Percentiles rank a stretch among this genome's conserved stretches.
Evolutionary conservation across 2,329 filamentous ascomycete genomes (phyloP).

Genomic region (Phialophora tarda): DNA sequence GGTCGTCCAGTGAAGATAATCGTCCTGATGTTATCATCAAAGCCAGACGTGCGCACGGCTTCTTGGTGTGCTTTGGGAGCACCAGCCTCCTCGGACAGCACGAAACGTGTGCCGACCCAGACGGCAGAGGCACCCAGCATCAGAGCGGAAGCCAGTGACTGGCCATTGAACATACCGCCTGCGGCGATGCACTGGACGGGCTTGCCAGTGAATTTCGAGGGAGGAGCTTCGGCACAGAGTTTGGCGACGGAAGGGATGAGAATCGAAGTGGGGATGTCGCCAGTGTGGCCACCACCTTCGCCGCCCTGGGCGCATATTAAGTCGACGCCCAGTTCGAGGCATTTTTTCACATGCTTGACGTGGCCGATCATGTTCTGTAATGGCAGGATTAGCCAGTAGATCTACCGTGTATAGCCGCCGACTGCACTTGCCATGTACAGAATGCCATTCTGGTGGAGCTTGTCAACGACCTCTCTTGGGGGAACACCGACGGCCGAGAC

Average conservation of each 20-base stretch:
- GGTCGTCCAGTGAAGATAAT: conserved; percentile 99
- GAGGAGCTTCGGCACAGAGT: conserved; percentile 73
- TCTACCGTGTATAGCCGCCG: neutral
- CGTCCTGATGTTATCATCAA: conserved; percentile 94
- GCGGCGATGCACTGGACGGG: conserved; percentile 92
- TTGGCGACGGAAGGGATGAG: conserved; percentile 92
- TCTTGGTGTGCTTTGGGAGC: conserved; percentile 94
- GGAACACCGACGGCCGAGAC: conserved; percentile 96
- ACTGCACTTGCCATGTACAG: conserved; percentile 50
- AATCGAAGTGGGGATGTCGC: conserved; percentile 87
- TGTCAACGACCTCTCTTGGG: conserved; percentile 85
- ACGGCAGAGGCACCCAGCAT: conserved; percentile 92
- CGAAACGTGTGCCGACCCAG: conserved; percentile 97
- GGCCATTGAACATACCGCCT: conserved; percentile 91
- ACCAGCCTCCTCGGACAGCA: conserved; percentile 91
- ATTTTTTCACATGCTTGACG: conserved; percentile 98
- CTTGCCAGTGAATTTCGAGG: conserved; percentile 82
- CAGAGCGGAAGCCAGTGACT: conserved; percentile 84
- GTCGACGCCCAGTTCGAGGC: conserved; percentile 86
- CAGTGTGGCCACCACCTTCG: conserved; percentile 93
- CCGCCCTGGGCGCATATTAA: conserved; percentile 98
- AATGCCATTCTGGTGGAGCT: conserved; percentile 83
- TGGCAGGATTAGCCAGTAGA: conserved; percentile 16
- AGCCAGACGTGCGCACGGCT: conserved; percentile 85
- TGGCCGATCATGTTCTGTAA: conserved; percentile 99